Base-by-base conservation (phyloP, 2,329 filamentous ascomycete species). In the Colletotrichum godetiae region DNA sequence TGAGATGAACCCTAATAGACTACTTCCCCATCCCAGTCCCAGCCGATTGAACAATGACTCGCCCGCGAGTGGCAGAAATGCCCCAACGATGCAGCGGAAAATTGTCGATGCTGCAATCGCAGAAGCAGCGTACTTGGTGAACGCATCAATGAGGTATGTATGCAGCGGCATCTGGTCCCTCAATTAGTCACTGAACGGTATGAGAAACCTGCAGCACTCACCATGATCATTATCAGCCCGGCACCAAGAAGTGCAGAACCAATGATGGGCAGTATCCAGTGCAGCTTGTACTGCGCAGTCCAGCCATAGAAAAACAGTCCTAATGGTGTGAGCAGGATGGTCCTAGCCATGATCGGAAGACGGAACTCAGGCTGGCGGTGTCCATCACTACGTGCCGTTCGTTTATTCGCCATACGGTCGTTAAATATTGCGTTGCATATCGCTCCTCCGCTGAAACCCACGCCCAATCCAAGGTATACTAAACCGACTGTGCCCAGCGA, bases 31-130 rank as follows among this genome's bases (percentile, higher is more conserved):
- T 0, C 88, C 88, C 1, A 89, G 76, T 0, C 89, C 88, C 1
- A 91, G 76, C 2, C 79, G 79, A 33, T 84, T 78, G 76, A 89
- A 90, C 82, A 91, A 85, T 22, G 81, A 79, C n/a, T 86, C 77
- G 0, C 86, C 88, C n/a, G 83, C 83, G 7, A 91, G 80, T 0
- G 88, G 88, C 1, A 90, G 79, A 53, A 88, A 80, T 0, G 86
- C 88, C 15, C 88, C 89, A 19, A 88, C 81, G 0, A 88, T 76
- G 12, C 76, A 78, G n/a, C 89, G 80, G 12, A 91, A 61, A 2
- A 93, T 87, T 0, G 91, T 92, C 76, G 88, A 92, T 2, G 91
- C 91, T 0, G 92, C 92, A 11, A 92, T 88, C 2, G 90, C 92
- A 4, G 86, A 88, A 22, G 92, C 92, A 1, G 91, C 89, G 75